These are phyloP conservation scores for Stylosanthes scabra DNA, from an alignment of 331 rosid species.

Conservation along the genomic window DNA sequence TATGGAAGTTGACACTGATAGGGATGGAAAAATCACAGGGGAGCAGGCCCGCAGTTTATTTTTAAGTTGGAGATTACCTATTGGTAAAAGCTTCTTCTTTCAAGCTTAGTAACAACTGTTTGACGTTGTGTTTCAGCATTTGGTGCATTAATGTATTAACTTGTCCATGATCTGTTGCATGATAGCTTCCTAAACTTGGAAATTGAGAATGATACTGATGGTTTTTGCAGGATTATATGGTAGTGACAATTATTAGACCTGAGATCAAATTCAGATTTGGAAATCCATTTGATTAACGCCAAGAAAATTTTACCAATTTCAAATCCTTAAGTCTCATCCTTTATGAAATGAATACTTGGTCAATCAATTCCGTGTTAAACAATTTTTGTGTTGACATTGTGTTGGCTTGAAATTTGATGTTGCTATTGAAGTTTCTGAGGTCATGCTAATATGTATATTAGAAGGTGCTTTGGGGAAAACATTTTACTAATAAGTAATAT, in stretches of 20 bases:
- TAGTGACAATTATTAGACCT: constrained; percentile 10
- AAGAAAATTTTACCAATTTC: background rate
- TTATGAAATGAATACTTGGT: constrained; percentile 16
- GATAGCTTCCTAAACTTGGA: constrained; percentile 23
- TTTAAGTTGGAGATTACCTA: constrained; percentile 96
- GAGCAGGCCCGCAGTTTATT: constrained; percentile 95
- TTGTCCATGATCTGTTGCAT: constrained; percentile 20
- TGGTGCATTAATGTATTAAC: constrained; percentile 25
- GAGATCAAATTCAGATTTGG: constrained; percentile 9
- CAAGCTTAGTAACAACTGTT: constrained; percentile 11
- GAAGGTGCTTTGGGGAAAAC: constrained; percentile 23
- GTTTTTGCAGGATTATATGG: constrained; percentile 19
- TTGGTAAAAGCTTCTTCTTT: constrained; percentile 64
- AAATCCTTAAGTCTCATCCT: constrained; percentile 8
- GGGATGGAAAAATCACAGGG: constrained; percentile 96
- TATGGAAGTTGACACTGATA: constrained; percentile 89
- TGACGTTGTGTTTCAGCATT: constrained; percentile 25
- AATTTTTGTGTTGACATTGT: constrained; percentile 20
- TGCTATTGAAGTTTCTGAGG: constrained; percentile 30
- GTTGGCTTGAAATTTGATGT: constrained; percentile 25
- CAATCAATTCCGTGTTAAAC: constrained; percentile 13
- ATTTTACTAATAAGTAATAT: constrained; percentile 5
- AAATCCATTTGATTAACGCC: background rate
- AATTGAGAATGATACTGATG: background rate
- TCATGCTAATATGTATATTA: constrained; percentile 18